These are phyloP conservation scores for Erodium moschatum DNA, from an alignment of 441 rosid genomes.

Conservation along the genomic window DNA sequence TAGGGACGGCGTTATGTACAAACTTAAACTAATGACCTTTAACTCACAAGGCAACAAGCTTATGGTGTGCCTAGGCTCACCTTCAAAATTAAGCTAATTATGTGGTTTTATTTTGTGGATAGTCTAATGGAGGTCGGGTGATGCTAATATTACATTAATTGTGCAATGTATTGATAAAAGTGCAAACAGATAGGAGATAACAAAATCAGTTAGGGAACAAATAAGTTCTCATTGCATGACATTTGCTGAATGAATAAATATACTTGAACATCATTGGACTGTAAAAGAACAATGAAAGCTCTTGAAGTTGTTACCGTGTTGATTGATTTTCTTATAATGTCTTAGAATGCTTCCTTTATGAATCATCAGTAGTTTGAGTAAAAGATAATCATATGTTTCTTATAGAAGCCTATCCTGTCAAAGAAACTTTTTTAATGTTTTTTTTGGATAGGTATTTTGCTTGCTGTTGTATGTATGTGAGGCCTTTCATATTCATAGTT, in stretches of 20 bases:
- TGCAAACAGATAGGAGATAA: no score
- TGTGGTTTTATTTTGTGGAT: not conserved
- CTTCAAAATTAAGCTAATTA: not conserved
- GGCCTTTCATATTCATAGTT: not conserved
- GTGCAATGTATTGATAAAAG: not conserved
- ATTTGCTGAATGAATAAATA: not conserved
- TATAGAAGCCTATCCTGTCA: not conserved
- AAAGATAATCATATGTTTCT: not conserved
- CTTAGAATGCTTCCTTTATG: not conserved
- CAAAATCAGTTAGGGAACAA: no score
- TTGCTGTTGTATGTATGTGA: not conserved
- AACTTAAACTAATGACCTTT: not conserved
- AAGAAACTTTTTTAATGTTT: not conserved
- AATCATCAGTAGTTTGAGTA: not conserved
- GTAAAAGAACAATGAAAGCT: not conserved
- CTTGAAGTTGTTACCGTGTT: not conserved
- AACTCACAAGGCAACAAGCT: not conserved
- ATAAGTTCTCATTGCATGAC: not conserved
- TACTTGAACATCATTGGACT: not conserved
- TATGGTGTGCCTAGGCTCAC: not conserved
- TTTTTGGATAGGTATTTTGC: not conserved
- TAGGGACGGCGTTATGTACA: not conserved
- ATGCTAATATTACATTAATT: slow-evolving; percentile 6
- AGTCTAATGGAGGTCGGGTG: not conserved
- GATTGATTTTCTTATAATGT: not conserved